These are phyloP conservation scores for Daldinia eschscholtzii DNA, from an alignment of 2,329 filamentous ascomycete genomes.

Conservation along the genomic window DNA sequence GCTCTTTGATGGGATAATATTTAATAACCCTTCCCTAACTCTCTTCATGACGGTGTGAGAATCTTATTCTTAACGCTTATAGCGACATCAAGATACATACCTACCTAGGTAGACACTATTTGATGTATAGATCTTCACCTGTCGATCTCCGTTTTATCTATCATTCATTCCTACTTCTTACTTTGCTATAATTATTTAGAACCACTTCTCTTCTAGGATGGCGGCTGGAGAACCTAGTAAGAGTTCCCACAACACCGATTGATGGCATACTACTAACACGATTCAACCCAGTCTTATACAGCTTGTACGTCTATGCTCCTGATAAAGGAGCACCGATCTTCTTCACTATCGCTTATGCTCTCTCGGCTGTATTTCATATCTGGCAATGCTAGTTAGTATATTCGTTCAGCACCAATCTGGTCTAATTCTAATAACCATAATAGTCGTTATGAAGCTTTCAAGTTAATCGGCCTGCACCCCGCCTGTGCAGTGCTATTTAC, in stretches of 20 bases:
- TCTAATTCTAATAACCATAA: neutral
- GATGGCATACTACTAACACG: neutral
- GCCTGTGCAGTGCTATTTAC: constrained; percentile 65
- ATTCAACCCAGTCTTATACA: constrained; percentile 37
- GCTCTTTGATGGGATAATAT: neutral
- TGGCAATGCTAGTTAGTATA: constrained; percentile 62
- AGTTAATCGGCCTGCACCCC: constrained; percentile 63
- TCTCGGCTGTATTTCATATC: constrained; percentile 62
- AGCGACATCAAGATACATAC: neutral
- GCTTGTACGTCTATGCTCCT: constrained; percentile 64
- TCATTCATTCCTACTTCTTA: neutral
- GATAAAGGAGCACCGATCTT: constrained; percentile 67
- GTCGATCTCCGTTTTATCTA: too few species aligned
- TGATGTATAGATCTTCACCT: neutral
- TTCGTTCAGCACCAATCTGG: neutral
- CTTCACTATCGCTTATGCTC: constrained; percentile 62
- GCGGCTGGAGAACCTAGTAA: constrained; percentile 11
- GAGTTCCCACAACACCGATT: neutral
- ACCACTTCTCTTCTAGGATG: neutral
- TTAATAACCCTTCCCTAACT: neutral
- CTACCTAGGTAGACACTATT: neutral
- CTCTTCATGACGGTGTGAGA: neutral
- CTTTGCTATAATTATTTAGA: neutral
- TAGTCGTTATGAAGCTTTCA: constrained; percentile 64
- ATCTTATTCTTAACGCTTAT: neutral